A percentile compares a stretch with the other conserved stretches of the same genome.
Conservation (phyloP, 1,139 yeast genomes). For the Magnusiomyces fungicola region DNA sequence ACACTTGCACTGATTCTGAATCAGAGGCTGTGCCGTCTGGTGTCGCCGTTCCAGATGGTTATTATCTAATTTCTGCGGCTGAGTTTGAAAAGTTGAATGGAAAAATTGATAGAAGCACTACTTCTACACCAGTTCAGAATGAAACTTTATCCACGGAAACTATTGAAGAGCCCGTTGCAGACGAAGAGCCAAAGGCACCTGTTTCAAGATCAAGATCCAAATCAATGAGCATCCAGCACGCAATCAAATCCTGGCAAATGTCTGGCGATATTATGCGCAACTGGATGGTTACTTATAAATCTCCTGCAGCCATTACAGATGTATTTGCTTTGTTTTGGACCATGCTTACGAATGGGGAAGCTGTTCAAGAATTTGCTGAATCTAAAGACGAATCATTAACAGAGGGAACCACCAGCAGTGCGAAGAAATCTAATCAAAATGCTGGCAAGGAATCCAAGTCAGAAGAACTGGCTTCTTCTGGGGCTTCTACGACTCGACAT, state of each 20-base stretch:
- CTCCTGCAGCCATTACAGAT: slow-evolving; percentile 12
- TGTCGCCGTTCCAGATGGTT: neutral
- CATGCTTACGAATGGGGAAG: slow-evolving; percentile 24
- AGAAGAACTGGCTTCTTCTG: too few relatives aligned
- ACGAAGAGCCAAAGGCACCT: too few relatives aligned
- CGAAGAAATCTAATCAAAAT: too few relatives aligned
- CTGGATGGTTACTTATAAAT: slow-evolving; percentile 5
- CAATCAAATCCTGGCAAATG: slow-evolving; percentile 27
- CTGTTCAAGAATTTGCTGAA: slow-evolving; percentile 13
- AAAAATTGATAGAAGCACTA: too few relatives aligned
- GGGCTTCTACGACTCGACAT: too few relatives aligned
- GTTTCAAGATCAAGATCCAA: slow-evolving; percentile 23
- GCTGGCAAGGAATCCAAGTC: too few relatives aligned
- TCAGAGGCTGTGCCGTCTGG: neutral
- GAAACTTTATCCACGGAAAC: too few relatives aligned
- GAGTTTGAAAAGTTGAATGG: neutral
- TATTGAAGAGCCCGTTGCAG: too few relatives aligned
- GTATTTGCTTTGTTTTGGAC: slow-evolving; percentile 21
- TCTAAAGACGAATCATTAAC: too few relatives aligned
- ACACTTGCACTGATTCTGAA: neutral
- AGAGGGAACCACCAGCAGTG: too few relatives aligned
- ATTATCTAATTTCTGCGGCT: slow-evolving; percentile 1
- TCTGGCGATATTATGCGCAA: slow-evolving; percentile 22
- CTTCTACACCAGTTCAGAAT: too few relatives aligned
- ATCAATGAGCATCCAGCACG: slow-evolving; percentile 25